Percentiles rank a stretch among this genome's conserved stretches.
These are phyloP conservation scores for Lotmaria passim DNA, from an alignment of 208 protist genomes.

Conservation along the genomic window DNA sequence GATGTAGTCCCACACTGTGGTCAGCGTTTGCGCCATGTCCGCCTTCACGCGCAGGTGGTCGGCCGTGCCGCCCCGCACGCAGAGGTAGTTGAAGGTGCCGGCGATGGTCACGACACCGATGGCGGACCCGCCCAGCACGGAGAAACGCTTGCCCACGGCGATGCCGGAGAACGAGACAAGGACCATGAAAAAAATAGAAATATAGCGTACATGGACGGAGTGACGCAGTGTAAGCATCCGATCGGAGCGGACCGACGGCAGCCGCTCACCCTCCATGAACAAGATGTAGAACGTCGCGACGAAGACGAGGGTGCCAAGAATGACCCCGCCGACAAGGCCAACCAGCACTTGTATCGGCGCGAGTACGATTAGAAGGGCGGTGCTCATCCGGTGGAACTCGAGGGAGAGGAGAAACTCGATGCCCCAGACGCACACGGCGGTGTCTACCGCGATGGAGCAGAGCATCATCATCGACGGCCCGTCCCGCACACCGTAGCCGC, in stretches of 20 bases:
- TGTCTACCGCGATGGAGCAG: slow-evolving; percentile 51
- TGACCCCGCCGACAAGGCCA: slow-evolving; percentile 45
- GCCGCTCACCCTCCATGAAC: slow-evolving; percentile 52
- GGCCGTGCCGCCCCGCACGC: slow-evolving; percentile 38
- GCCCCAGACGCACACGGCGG: slow-evolving; percentile 46
- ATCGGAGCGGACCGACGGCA: slow-evolving; percentile 34
- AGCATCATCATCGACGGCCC: slow-evolving; percentile 70
- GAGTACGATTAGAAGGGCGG: slow-evolving; percentile 40
- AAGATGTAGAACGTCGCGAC: slow-evolving; percentile 53
- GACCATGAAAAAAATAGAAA: slow-evolving; percentile 51
- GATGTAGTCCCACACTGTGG: slow-evolving; percentile 60
- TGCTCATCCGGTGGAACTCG: slow-evolving; percentile 53
- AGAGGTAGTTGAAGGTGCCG: slow-evolving; percentile 55
- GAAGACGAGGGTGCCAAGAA: slow-evolving; percentile 46
- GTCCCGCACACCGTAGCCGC: slow-evolving; percentile 54
- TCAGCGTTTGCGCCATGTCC: slow-evolving; percentile 51
- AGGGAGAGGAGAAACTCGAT: slow-evolving; percentile 56
- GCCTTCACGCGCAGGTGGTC: slow-evolving; percentile 44
- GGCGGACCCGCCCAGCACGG: slow-evolving; percentile 42
- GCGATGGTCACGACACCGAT: slow-evolving; percentile 43
- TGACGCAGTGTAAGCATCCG: slow-evolving; percentile 50
- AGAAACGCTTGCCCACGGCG: slow-evolving; percentile 38
- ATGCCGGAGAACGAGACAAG: slow-evolving; percentile 38
- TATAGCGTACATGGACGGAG: slow-evolving; percentile 50
- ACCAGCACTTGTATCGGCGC: slow-evolving; percentile 59